These are phyloP conservation scores for Pneumocystis canis DNA, from an alignment of 1,139 yeast genomes.

Conservation along the genomic window DNA sequence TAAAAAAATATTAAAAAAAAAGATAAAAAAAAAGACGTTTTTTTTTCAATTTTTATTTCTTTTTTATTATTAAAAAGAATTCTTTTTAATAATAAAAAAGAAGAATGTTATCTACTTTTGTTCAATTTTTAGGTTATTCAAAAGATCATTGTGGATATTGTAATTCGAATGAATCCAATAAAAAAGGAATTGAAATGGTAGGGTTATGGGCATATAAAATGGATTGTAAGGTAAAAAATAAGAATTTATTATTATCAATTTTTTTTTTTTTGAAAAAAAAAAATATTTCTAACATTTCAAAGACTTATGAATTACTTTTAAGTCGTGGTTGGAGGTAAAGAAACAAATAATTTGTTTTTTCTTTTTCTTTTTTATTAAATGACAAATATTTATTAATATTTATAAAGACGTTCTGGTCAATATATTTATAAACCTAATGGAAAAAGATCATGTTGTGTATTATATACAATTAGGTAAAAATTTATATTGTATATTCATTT, in stretches of 20 bases:
- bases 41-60: too few species aligned
- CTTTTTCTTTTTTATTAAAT: neutral
- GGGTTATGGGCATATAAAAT: neutral
- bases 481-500: neutral
- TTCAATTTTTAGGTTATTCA: neutral
- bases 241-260: too few species aligned
- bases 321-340: conserved; percentile 40
- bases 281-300: conserved; percentile 24
- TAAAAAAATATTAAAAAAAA: neutral
- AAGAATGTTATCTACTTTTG: neutral
- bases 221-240: neutral
- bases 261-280: neutral
- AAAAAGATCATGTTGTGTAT: conserved; percentile 63
- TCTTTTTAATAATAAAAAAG: neutral
- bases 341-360: too few species aligned
- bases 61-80: neutral
- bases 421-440: conserved; percentile 63
- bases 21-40: neutral
- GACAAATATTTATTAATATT: neutral
- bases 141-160: neutral
- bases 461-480: conserved; percentile 49
- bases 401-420: conserved; percentile 54
- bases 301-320: conserved; percentile 47
- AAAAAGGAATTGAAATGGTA: neutral
- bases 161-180: too few species aligned